Base-by-base conservation (phyloP, 2,329 filamentous ascomycete genomes). In the Chrysoporthe austroafricana region DNA sequence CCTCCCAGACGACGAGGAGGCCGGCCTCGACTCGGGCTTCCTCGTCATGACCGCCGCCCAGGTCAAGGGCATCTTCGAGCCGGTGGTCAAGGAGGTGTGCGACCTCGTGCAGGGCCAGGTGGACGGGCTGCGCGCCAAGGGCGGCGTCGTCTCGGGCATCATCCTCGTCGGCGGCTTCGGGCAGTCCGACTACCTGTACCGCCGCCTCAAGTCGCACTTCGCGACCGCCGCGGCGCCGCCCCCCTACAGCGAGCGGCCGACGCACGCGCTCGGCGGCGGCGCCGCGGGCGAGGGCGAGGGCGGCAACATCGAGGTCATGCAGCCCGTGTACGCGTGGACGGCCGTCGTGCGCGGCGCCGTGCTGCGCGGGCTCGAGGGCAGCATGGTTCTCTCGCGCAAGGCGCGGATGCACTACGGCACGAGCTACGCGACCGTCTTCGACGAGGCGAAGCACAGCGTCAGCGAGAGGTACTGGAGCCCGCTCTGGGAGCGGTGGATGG, bases 81-180 rank as follows among this genome's bases (percentile, higher is more conserved):
- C 91, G 0, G 90, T 94, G 2, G 85, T 93, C 16, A 88, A 90
- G 71, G 85, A 91, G 71, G 88, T 91, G 0, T 89, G 87, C 70
- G 89, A 90, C 68, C 81, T 91, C 1, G 89, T 91, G 0, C 85
- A 89, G 70, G 89, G 88, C 6, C 89, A 92, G 73, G 89, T 91
- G 16, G 86, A 88, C 65, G 82, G 81, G 8, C 86, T 92, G 42
- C 84, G 88, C 42, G 78, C 81, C 69, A 89, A 87, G 70, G 87
- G 87, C 43, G 88, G 86, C 50, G 80, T 88, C 62, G 88, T 91
- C 5, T 88, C 86, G 13, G 91, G 91, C n/a, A 93, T 95, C 71
- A 89, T 94, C 57, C 83, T 95, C 6, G 92, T 95, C 0, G 92
- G 92, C 70, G 92, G 92, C 7, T 95, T 95, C 73, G 92, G 92